Evolutionary conservation across 1,284 basidiomycete genomes (phyloP).

Genomic region (Athelia psychrophila): DNA sequence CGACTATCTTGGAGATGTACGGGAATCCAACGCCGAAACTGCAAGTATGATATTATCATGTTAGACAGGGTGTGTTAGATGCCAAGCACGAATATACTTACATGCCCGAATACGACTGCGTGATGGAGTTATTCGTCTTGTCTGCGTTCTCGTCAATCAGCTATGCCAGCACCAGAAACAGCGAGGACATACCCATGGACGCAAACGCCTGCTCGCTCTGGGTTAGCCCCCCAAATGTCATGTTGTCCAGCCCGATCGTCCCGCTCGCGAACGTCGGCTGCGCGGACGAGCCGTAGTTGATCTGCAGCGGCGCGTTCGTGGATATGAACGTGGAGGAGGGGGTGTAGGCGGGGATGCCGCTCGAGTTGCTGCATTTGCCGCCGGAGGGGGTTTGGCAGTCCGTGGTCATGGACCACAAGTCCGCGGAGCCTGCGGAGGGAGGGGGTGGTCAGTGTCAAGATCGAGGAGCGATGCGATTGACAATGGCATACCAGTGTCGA

Average conservation of each 20-base stretch:
- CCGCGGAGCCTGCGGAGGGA: background rate
- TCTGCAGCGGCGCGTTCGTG: background rate
- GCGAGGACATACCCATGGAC: background rate
- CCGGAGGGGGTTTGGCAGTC: background rate
- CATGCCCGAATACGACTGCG: background rate
- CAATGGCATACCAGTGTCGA: background rate
- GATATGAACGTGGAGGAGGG: background rate
- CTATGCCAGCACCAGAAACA: background rate
- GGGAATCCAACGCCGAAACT: background rate
- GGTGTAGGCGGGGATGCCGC: background rate
- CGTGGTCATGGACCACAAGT: background rate
- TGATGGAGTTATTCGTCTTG: background rate
- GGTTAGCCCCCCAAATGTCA: background rate
- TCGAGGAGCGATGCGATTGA: background rate
- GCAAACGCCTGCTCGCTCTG: background rate
- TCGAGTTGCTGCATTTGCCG: background rate
- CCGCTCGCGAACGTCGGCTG: background rate
- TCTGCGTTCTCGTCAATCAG: background rate
- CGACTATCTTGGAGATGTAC: background rate
- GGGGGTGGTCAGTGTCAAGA: background rate
- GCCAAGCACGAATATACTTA: background rate
- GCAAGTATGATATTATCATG: background rate
- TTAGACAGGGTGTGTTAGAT: too few species aligned
- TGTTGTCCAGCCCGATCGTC: background rate
- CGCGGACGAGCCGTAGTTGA: background rate